Evolutionary conservation across 2,329 filamentous ascomycete genomes (phyloP).

Genomic region (Aspergillus pseudoviridinutans): DNA sequence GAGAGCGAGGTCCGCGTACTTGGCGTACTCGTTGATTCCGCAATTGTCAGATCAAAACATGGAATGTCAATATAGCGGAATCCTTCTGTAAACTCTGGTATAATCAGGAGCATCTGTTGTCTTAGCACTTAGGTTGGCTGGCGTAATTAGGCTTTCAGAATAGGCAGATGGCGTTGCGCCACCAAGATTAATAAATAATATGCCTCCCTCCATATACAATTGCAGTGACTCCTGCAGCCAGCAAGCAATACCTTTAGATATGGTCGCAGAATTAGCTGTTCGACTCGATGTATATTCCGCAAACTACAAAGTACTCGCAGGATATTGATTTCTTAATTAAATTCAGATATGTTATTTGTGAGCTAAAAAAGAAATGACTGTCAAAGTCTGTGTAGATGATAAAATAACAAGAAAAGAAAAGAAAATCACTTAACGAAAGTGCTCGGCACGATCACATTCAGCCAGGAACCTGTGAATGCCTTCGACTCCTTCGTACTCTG

Average conservation of each 20-base stretch:
- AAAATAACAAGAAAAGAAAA: slow-evolving; percentile 2
- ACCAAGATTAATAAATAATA: neutral
- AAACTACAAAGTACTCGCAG: neutral
- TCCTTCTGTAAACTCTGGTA: slow-evolving; percentile 29
- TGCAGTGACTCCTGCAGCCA: neutral
- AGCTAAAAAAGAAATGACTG: slow-evolving; percentile 8
- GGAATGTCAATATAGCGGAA: too few relatives aligned
- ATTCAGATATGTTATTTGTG: neutral
- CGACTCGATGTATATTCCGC: neutral
- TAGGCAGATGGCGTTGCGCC: neutral
- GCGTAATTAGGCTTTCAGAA: neutral
- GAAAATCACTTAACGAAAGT: slow-evolving; percentile 3
- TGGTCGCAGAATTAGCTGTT: neutral
- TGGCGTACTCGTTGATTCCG: too few relatives aligned
- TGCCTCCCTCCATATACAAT: too few relatives aligned
- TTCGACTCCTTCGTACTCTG: slow-evolving; percentile 61
- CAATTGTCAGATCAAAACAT: too few relatives aligned
- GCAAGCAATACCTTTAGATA: neutral
- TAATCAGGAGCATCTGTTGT: slow-evolving; percentile 47
- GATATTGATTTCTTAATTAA: neutral
- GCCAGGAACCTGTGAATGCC: slow-evolving; percentile 65
- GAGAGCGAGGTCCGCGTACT: too few relatives aligned
- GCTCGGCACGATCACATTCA: slow-evolving; percentile 54
- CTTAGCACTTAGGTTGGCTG: neutral
- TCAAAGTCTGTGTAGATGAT: slow-evolving; percentile 11